Evolutionary conservation across 768 basidiomycete genomes (phyloP).

Genomic region (Serendipita indica): DNA sequence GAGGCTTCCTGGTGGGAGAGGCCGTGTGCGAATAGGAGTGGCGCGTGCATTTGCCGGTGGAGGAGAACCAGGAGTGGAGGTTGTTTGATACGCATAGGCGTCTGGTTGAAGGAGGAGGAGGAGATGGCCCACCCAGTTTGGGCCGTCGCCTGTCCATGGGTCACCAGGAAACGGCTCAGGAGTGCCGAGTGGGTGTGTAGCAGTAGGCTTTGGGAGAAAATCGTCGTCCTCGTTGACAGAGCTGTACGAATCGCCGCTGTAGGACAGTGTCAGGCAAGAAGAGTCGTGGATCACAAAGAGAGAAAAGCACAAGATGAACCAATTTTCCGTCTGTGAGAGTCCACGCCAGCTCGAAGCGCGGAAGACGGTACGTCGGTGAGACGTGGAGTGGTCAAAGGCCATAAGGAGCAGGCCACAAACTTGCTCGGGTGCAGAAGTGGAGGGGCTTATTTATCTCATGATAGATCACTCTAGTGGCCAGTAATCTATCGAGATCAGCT

Average conservation of each 20-base stretch:
- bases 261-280: background rate
- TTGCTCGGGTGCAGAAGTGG: too few species aligned
- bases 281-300: background rate
- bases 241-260: constrained; percentile 4
- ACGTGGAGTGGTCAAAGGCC: background rate
- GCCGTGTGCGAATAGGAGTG: too few species aligned
- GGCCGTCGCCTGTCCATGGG: constrained; percentile 1
- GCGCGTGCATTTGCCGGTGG: too few species aligned
- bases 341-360: background rate
- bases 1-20: background rate
- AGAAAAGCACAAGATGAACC: constrained; percentile 1
- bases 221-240: background rate
- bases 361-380: background rate
- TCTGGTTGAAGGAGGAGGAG: background rate
- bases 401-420: too few species aligned
- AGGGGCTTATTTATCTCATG: too few species aligned
- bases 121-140: constrained; percentile 8
- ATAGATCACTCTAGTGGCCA: too few species aligned
- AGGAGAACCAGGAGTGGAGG: too few species aligned
- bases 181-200: background rate
- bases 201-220: background rate
- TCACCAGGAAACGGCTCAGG: constrained; percentile 2
- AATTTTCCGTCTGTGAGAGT: background rate
- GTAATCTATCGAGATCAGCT: too few species aligned
- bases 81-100: background rate